A percentile compares a stretch with the other conserved stretches of the same genome.
phyloP scores from a whole-genome alignment of 2,329 filamentous ascomycete species.

The Nemania sp. region DNA sequence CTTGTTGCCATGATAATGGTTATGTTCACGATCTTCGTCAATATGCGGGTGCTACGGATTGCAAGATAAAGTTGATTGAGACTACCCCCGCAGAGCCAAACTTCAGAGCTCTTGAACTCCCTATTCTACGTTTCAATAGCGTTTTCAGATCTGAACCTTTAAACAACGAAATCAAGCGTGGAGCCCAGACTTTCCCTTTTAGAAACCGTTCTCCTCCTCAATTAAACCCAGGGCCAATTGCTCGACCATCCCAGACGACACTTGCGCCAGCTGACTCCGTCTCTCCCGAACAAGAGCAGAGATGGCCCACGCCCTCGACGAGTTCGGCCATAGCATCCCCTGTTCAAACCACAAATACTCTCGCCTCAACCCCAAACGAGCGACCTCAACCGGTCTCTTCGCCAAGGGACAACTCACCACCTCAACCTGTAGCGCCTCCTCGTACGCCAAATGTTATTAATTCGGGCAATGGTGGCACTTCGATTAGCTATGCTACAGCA shows the following conservation, averaged over 20 bases:
- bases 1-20: slow-evolving; percentile 53
- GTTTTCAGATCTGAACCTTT: slow-evolving; percentile 51
- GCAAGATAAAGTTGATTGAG: slow-evolving; percentile 49
- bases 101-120: slow-evolving; percentile 50
- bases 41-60: slow-evolving; percentile 46
- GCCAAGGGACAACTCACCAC: slow-evolving; percentile 19
- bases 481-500: slow-evolving; percentile 53
- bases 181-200: slow-evolving; percentile 35
- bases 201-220: slow-evolving; percentile 43
- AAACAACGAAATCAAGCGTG: slow-evolving; percentile 50
- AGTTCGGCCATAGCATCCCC: slow-evolving; percentile 33
- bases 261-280: slow-evolving; percentile 32
- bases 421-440: slow-evolving; percentile 25
- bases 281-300: slow-evolving; percentile 36
- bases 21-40: slow-evolving; percentile 53
- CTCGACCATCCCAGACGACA: slow-evolving; percentile 41
- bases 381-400: slow-evolving; percentile 24
- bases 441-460: slow-evolving; percentile 49
- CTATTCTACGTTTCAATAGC: slow-evolving; percentile 49
- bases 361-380: slow-evolving; percentile 28
- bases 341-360: slow-evolving; percentile 16
- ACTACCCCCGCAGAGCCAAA: slow-evolving; percentile 51
- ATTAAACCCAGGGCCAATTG: slow-evolving; percentile 42
- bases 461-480: slow-evolving; percentile 52
- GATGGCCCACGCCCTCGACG: slow-evolving; percentile 23